Base-by-base conservation (phyloP, 257 asterid species). In the Plantago major region DNA sequence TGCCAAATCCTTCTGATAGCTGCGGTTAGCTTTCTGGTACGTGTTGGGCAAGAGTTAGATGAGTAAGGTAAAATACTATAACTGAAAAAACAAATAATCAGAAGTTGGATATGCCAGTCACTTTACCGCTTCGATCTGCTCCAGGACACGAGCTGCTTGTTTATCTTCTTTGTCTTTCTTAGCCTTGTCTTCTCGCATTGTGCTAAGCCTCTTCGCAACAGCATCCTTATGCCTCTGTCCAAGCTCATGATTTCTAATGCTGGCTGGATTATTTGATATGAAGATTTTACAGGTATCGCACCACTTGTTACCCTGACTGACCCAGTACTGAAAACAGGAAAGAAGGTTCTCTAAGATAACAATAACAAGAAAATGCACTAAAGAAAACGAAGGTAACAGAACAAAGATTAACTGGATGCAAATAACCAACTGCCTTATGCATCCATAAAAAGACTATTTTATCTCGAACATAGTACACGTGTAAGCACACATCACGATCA, bases 261-360 rank as follows among this genome's bases (percentile, higher is more conserved):
- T 93, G 52, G 88, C 53, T 9, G 97, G 95, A 72, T 87, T 93
- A 77, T 72, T 89, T 42, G 99, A 87, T 78, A 89, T 80, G 84
- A 67, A 93, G 60, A 93, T 93, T 82, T 93, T 93, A 82, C 99
- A 93, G 76, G 86, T 78, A 57, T 93, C 96, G 7, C 99, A 93
- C 99, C 99, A 93, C 69, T 93, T 93, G 87, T 89, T 93, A 33
- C 99, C 99, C 79, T 93, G 99, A 75, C 99, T 89, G 53, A 93
- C 99, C 97, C 99, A 93, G 76, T 60, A 93, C 97, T 93, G 83
- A 14, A 74, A 49, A 67, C 55, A 45, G 42, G 22, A 70, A 66
- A 64, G 49, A 42, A 9, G 12, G 3, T n/a, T 1, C 22, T 30
- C 49, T 69, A 58, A 62, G 67, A 69, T 50, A 67, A 44, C 68